Evolutionary conservation across 768 basidiomycete genomes (phyloP).

Genomic region (Chlorophyllum brunneum): DNA sequence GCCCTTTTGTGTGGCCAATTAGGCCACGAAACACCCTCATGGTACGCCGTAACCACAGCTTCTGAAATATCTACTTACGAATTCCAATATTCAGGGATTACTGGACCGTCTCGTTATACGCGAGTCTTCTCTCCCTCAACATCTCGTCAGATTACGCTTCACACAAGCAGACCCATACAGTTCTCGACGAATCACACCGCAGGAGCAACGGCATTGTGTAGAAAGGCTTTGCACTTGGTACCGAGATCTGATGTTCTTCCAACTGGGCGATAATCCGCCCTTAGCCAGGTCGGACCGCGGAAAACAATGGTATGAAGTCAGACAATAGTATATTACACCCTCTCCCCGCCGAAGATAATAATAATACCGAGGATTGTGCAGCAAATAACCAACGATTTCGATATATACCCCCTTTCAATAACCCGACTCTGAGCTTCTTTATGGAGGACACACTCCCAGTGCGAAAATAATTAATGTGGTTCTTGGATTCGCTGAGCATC

Average conservation of each 20-base stretch:
- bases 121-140: background rate
- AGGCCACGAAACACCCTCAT: background rate
- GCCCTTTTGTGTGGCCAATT: conserved; percentile 3
- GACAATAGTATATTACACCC: background rate
- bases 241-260: conserved; percentile 3
- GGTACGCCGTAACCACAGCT: background rate
- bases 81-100: too few species aligned
- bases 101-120: conserved; percentile 7
- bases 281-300: background rate
- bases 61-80: too few species aligned
- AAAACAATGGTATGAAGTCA: conserved; percentile 4
- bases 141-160: background rate
- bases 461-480: too few species aligned
- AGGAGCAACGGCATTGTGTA: conserved; percentile 2
- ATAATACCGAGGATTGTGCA: background rate
- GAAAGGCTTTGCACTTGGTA: background rate
- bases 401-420: background rate
- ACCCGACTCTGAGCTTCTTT: background rate
- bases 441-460: background rate
- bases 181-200: conserved; percentile 2
- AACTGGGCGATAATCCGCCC: conserved; percentile 4
- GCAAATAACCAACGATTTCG: background rate
- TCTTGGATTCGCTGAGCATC: conserved; percentile 22
- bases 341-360: background rate
- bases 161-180: conserved; percentile 10